A percentile compares a stretch with the other conserved stretches of the same genome.
Conservation (phyloP, 2,329 filamentous ascomycete genomes). For the Kalmusia sp. region DNA sequence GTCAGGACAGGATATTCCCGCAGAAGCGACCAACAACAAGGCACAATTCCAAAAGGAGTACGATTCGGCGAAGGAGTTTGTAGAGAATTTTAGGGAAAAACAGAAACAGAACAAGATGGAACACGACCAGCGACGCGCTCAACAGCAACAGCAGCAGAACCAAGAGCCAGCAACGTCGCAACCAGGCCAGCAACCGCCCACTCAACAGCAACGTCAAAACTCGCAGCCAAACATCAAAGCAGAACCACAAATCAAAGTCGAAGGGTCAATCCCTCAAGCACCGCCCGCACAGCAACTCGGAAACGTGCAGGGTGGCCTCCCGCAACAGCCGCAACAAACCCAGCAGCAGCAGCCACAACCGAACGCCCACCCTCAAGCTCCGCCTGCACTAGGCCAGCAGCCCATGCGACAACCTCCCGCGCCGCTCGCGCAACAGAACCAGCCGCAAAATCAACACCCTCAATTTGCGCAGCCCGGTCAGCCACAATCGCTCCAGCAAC, state of each 20-base stretch:
- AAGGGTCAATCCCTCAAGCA: conserved; percentile 33
- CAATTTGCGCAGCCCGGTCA: conserved; percentile 36
- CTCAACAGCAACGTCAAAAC: conserved; percentile 36
- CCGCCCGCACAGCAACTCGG: conserved; percentile 33
- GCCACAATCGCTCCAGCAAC: conserved; percentile 36
- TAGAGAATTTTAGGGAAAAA: conserved; percentile 45
- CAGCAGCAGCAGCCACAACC: conserved; percentile 11
- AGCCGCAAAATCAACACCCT: conserved; percentile 35
- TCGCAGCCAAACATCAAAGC: conserved; percentile 39
- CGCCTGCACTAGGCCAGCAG: conserved; percentile 21
- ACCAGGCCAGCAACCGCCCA: conserved; percentile 28
- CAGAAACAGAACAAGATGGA: conserved; percentile 43
- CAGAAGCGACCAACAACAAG: conserved; percentile 36
- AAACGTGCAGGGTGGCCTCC: conserved; percentile 28
- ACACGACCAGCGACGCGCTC: conserved; percentile 38
- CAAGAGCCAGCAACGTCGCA: conserved; percentile 24
- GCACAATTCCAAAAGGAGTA: conserved; percentile 39
- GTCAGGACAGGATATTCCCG: conserved; percentile 41
- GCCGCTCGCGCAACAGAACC: conserved; percentile 36
- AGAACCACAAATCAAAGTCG: conserved; percentile 46
- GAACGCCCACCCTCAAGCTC: conserved; percentile 19
- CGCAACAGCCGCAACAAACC: conserved; percentile 25
- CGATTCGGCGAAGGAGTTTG: conserved; percentile 33
- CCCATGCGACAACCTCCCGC: conserved; percentile 34
- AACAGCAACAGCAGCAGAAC: conserved; percentile 32